phyloP scores from a whole-genome alignment of 768 basidiomycete genomes.

The Auriscalpium microsporum region DNA sequence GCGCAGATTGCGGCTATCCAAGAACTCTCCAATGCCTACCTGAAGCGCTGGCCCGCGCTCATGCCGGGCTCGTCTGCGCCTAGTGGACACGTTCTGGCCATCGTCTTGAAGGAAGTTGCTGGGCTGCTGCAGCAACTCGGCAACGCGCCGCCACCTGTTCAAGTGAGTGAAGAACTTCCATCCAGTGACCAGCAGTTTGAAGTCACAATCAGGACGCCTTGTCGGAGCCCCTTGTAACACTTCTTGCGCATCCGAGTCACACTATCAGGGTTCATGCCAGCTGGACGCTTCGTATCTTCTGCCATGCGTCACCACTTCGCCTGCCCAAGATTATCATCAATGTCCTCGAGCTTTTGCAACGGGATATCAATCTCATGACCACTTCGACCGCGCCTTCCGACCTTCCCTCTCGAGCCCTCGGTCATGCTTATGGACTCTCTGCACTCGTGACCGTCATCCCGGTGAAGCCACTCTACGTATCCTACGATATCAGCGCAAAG shows the following conservation, averaged over 20 bases:
- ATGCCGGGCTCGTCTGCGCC: slow-evolving; percentile 80
- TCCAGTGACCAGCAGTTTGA: background rate
- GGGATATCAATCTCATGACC: slow-evolving; percentile 67
- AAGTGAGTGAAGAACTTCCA: slow-evolving; percentile 34
- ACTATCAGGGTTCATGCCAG: slow-evolving; percentile 80
- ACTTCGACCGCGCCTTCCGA: slow-evolving; percentile 69
- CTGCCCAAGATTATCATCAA: slow-evolving; percentile 71
- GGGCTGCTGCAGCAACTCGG: slow-evolving; percentile 84
- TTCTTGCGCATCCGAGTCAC: slow-evolving; percentile 82
- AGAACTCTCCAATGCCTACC: slow-evolving; percentile 71
- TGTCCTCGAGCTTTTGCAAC: slow-evolving; percentile 74
- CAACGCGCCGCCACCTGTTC: slow-evolving; percentile 83
- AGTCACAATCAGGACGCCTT: slow-evolving; percentile 51
- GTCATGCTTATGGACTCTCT: slow-evolving; percentile 86
- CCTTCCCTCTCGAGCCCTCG: slow-evolving; percentile 62
- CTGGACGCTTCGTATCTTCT: slow-evolving; percentile 86
- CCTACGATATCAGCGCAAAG: slow-evolving; percentile 86
- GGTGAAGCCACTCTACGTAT: slow-evolving; percentile 84
- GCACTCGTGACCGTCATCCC: slow-evolving; percentile 82
- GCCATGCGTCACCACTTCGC: slow-evolving; percentile 78
- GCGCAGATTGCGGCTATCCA: slow-evolving; percentile 89
- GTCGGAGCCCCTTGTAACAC: slow-evolving; percentile 73
- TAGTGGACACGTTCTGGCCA: slow-evolving; percentile 53
- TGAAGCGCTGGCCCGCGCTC: slow-evolving; percentile 89
- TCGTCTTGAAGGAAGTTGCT: slow-evolving; percentile 77